A percentile compares a stretch with the other conserved stretches of the same genome.
Conservation (phyloP, 139 green algal species). For the Chlamydomonas applanata region DNA sequence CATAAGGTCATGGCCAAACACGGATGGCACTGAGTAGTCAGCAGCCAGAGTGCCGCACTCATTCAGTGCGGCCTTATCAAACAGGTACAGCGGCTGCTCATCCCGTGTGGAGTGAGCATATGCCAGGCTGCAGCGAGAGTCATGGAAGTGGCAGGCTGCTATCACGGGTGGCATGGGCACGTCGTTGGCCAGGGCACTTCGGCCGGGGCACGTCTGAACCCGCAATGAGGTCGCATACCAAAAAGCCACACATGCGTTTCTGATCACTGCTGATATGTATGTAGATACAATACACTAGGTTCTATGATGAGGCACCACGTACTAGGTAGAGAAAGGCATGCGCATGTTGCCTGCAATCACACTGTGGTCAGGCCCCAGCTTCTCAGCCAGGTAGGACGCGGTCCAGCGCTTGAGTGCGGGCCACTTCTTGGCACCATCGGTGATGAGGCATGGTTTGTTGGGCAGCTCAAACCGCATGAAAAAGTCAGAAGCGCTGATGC, state of each 20-base stretch:
- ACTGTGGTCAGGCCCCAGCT: background rate
- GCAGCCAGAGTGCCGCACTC: conserved; percentile 57
- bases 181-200: too few species aligned
- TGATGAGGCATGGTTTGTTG: conserved; percentile 87
- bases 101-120: conserved; percentile 54
- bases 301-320: too few species aligned
- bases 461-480: conserved; percentile 69
- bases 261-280: too few species aligned
- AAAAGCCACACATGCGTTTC: too few species aligned
- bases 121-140: too few species aligned
- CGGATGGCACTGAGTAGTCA: conserved; percentile 68
- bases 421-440: conserved; percentile 54
- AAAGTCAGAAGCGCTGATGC: background rate
- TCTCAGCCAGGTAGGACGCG: conserved; percentile 39
- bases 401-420: conserved; percentile 63
- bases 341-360: conserved; percentile 42
- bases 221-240: too few species aligned
- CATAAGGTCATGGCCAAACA: conserved; percentile 89
- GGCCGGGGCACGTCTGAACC: too few species aligned
- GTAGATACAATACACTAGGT: too few species aligned
- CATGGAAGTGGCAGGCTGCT: too few species aligned
- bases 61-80: conserved; percentile 69
- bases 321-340: conserved; percentile 80
- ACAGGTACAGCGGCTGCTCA: conserved; percentile 79
- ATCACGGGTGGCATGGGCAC: too few species aligned